phyloP scores from a whole-genome alignment of 352 stramenopile genomes.

The Phytophthora pluvialis region DNA sequence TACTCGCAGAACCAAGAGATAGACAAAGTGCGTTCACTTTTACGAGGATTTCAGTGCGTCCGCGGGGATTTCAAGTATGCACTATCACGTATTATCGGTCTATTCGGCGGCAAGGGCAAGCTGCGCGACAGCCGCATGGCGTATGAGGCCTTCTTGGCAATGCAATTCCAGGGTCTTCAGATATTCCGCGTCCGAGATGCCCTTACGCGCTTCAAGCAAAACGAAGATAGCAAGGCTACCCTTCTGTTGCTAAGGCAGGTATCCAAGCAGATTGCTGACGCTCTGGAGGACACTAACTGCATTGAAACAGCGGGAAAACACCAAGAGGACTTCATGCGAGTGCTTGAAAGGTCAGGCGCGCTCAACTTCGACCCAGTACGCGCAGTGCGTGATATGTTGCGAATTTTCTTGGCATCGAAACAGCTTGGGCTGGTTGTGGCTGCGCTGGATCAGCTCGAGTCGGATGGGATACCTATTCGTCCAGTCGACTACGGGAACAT shows the following conservation, averaged over 20 bases:
- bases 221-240: conserved; percentile 42
- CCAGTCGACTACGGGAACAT: conserved; percentile 47
- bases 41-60: conserved; percentile 48
- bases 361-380: conserved; percentile 32
- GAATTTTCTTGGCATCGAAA: conserved; percentile 41
- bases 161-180: conserved; percentile 46
- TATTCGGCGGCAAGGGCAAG: conserved; percentile 34
- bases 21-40: conserved; percentile 53
- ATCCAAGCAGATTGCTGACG: conserved; percentile 37
- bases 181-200: conserved; percentile 56
- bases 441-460: conserved; percentile 44
- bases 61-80: conserved; percentile 43
- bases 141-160: conserved; percentile 53
- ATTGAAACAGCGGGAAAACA: conserved; percentile 15
- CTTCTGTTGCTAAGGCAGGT: conserved; percentile 45
- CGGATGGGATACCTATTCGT: conserved; percentile 38
- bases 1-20: conserved; percentile 51
- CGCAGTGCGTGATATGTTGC: conserved; percentile 33
- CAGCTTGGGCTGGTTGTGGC: conserved; percentile 38
- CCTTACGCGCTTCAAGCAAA: conserved; percentile 50
- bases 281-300: conserved; percentile 16
- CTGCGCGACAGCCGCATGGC: conserved; percentile 39
- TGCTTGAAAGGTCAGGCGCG: conserved; percentile 16
- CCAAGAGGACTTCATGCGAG: conserved; percentile 23
- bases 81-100: conserved; percentile 32